Conservation (phyloP, 345 rosid genomes). For the Eutrema japonicum region DNA sequence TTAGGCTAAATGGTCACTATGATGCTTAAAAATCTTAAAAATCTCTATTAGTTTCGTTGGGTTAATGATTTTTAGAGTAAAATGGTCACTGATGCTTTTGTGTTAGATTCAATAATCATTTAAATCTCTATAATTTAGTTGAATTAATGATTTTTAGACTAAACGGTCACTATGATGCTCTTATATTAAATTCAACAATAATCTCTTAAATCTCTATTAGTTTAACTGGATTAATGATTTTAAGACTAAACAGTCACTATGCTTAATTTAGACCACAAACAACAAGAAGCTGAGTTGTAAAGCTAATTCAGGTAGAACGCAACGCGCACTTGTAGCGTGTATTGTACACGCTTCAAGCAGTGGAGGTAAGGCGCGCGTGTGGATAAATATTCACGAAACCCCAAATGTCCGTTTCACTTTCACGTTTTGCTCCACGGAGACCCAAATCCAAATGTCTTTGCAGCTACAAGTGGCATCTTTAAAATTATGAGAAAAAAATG, state of each 20-base stretch:
- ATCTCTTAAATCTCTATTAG: not conserved
- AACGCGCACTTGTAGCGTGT: slow-evolving; percentile 6
- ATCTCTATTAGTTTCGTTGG: not conserved
- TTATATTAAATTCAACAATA: not conserved
- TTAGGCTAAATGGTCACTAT: not conserved
- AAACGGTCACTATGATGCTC: slow-evolving; percentile 3
- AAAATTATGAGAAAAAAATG: not conserved
- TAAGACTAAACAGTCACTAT: slow-evolving; percentile 21
- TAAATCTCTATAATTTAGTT: slow-evolving; percentile 1
- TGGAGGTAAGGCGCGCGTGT: slow-evolving; percentile 15
- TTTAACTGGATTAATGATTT: slow-evolving; percentile 3
- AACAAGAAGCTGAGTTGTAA: slow-evolving; percentile 30
- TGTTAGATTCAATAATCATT: not conserved
- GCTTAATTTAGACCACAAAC: slow-evolving; percentile 17
- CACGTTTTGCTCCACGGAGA: slow-evolving; percentile 36
- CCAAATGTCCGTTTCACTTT: slow-evolving; percentile 37
- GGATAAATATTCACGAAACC: slow-evolving; percentile 13
- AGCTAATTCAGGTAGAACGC: not conserved
- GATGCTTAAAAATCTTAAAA: not conserved
- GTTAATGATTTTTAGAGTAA: not conserved
- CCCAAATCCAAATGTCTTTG: slow-evolving; percentile 26
- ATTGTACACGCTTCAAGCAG: not conserved
- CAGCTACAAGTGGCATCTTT: slow-evolving; percentile 12
- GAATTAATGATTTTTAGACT: not conserved
- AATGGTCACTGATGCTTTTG: not conserved